Conservation (phyloP, 2,329 filamentous ascomycete genomes). For the Penicillium brasilianum region DNA sequence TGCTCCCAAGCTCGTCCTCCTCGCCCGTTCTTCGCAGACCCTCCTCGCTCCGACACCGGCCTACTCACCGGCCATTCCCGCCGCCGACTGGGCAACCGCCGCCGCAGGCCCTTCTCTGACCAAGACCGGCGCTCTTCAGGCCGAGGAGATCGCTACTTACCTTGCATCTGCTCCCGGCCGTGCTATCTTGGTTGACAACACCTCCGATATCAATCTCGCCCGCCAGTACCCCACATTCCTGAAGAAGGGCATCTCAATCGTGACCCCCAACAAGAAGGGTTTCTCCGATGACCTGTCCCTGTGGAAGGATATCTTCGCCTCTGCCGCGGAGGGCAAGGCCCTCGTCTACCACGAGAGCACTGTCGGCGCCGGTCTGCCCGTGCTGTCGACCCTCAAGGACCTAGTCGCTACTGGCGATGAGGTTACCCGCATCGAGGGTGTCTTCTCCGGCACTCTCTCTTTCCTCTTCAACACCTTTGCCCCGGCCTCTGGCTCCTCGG, state of each 20-base stretch:
- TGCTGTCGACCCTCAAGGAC: constrained; percentile 91
- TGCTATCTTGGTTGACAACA: constrained; percentile 91
- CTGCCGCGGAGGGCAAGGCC: constrained; percentile 67
- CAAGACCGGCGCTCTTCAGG: constrained; percentile 56
- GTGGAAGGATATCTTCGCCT: constrained; percentile 85
- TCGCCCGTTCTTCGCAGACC: constrained; percentile 83
- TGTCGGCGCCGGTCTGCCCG: constrained; percentile 88
- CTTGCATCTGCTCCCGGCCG: constrained; percentile 77
- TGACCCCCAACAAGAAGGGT: constrained; percentile 98
- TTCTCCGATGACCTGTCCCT: constrained; percentile 82
- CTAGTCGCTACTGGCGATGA: constrained; percentile 90
- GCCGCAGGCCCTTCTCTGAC: constrained; percentile 64
- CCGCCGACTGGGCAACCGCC: constrained; percentile 58
- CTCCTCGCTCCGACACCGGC: constrained; percentile 73
- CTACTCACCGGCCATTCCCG: constrained; percentile 66
- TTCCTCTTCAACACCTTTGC: constrained; percentile 99
- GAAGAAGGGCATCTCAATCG: constrained; percentile 80
- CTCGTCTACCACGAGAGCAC: constrained; percentile 95
- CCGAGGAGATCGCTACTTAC: constrained; percentile 75
- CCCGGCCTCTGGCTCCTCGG: constrained; percentile 67
- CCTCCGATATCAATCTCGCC: constrained; percentile 85
- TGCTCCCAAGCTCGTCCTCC: constrained; percentile 77
- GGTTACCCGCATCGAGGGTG: constrained; percentile 90
- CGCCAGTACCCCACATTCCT: constrained; percentile 82
- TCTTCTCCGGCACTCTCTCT: constrained; percentile 97